These are phyloP conservation scores for Metarhizium album DNA, from an alignment of 2,329 filamentous ascomycete species.

Conservation along the genomic window DNA sequence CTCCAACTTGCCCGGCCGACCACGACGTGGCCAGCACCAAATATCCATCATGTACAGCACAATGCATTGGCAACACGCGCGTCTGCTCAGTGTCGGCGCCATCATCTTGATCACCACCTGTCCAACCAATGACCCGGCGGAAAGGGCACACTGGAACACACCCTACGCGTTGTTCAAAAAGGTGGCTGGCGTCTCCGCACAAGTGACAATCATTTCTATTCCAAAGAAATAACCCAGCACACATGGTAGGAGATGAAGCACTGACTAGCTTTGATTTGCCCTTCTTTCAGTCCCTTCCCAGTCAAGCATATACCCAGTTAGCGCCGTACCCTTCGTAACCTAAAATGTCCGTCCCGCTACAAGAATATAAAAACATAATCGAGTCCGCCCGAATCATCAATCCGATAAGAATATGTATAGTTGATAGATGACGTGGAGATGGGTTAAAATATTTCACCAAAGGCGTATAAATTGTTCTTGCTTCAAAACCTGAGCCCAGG, in stretches of 20 bases:
- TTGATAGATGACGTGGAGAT: background rate
- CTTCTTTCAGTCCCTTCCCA: constrained; percentile 1
- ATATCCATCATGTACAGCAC: no score
- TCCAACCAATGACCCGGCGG: no score
- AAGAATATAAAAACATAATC: constrained; percentile 1
- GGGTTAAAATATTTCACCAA: background rate
- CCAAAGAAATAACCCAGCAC: constrained; percentile 1
- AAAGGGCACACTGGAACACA: background rate
- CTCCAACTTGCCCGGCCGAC: background rate
- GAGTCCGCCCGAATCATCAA: background rate
- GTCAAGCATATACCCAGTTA: constrained; percentile 1
- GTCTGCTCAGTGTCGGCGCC: no score
- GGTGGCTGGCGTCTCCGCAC: background rate
- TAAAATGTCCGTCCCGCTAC: background rate
- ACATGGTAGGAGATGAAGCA: constrained; percentile 1
- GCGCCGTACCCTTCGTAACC: constrained; percentile 6
- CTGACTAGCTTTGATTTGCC: constrained; percentile 4
- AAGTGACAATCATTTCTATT: constrained; percentile 3
- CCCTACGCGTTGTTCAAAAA: background rate
- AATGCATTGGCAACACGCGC: no score
- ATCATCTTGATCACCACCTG: no score
- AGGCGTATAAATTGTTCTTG: background rate
- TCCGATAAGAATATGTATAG: constrained; percentile 1
- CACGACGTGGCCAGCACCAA: no score
- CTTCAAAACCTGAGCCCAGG: background rate